Evolutionary conservation across 345 rosid genomes (phyloP), one percentile per base, ranked within the genome.

Genomic region (Hibiscus trionum): DNA sequence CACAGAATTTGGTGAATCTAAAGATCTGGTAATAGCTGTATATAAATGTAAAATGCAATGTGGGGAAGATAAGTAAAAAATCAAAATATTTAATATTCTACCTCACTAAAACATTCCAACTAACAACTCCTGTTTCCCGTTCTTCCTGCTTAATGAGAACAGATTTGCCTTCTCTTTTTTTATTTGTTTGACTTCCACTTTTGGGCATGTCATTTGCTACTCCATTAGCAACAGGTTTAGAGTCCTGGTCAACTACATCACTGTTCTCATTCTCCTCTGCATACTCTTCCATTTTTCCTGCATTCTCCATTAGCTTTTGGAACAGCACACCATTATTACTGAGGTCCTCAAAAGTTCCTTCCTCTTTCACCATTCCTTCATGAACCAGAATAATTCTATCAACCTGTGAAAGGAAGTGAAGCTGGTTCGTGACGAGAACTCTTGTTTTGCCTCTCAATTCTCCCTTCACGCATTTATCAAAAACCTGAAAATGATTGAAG

Each of bases 341-440:
- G 57, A 95, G 85, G 56, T 92, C 89, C 75, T 92, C 98, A 80
- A 90, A 95, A 70, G 98, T 90, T 75, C 99, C 99, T 79, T 89
- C 98, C 83, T 92, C 99, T 84, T 92, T 89, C 66, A 95, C 86
- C 74, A 59, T 79, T 50, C 99, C 99, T 46, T 95, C 98, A 73
- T 95, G 98, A 67, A 95, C 97, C 78, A 95, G 85, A 61, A 95
- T 76, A 62, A 95, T 89, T 81, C 84, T 90, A 79, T 95, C 99
- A 75, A 95, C 99, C 84, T 92, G 93, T 37, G 99, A 92, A 55
- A 95, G 93, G 77, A 95, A 95, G 81, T 95, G 99, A 74, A 95
- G 88, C 81, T 95, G 99, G 87, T 95, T 95, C 60, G 99, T 95
- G 79, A 95, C 99, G 78, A 95, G 99, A 81, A 95, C 97, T 79